A percentile compares a stretch with the other conserved stretches of the same genome.
Conservation (phyloP, 176 grass and related monocot genomes). For the Hyparrhenia diplandra region DNA sequence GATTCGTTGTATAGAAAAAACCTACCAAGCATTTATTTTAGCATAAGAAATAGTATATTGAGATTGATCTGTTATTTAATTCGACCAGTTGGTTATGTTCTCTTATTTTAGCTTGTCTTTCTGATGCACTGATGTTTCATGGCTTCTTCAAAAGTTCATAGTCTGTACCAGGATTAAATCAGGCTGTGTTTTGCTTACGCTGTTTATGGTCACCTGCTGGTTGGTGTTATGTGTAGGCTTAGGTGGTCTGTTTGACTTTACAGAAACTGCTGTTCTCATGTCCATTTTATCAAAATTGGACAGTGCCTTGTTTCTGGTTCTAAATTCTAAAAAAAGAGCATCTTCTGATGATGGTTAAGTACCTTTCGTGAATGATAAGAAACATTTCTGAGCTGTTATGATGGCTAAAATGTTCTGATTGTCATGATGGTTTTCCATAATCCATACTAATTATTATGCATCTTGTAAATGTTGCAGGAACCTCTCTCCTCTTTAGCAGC, state of each 20-base stretch:
- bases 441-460: not conserved
- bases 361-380: not conserved
- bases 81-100: not conserved
- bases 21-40: not conserved
- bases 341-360: not conserved
- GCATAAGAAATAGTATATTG: not conserved
- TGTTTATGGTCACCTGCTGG: not conserved
- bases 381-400: not conserved
- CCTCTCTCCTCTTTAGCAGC: constrained; percentile 84
- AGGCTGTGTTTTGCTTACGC: not conserved
- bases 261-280: not conserved
- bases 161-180: not conserved
- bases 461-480: constrained; percentile 56
- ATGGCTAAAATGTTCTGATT: not conserved
- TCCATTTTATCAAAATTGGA: not conserved
- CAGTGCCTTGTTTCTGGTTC: not conserved
- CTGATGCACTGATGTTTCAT: not conserved
- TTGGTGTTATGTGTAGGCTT: not conserved
- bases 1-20: not conserved
- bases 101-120: not conserved
- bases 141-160: not conserved
- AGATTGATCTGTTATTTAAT: not conserved
- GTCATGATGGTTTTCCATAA: not conserved
- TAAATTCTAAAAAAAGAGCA: not conserved
- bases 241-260: not conserved